Evolutionary conservation across 164 flowering plant genomes (phyloP), one percentile per base, ranked within the genome.

Genomic region (Echeveria elegans): DNA sequence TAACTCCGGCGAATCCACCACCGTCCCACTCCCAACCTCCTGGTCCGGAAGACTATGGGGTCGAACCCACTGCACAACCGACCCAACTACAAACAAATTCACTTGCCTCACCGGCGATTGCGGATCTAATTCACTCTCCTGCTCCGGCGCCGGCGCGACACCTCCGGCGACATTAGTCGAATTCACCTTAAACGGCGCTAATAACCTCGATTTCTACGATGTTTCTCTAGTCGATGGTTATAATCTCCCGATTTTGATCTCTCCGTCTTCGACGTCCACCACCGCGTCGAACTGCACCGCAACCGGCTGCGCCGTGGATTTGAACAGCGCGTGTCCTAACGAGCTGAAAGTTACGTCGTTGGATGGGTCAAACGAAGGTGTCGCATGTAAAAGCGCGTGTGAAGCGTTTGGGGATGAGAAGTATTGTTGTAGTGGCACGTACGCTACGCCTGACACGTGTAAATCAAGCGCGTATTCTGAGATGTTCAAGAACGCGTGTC

Each of bases 161-260:
- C 90, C 90, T 9, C 90, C 90, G 0, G 86, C 88, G 58, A 86
- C 85, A 21, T 75, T 86, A 0, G 86, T 84, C 6, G 90, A 86
- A 70, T 84, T 84, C 79, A 86, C 90, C 0, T 74, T 85, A 10
- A 81, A 82, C 77, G 86, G 86, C 31, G 80, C 82, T 2, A 68
- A 63, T 0, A 81, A 81, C 1, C 80, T 83, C 9, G 89, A 86
- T 36, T 85, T 85, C 72, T 87, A 82, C 63, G 92, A 85, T 63
- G 86, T 90, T 34, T 84, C 91, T 70, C 74, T 87, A 11, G 96
- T 87, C 12, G 96, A 89, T 67, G 96, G 96, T 6, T 90, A 82
- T 67, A 90, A 90, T 70, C 75, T 88, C 16, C 90, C 92, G 0
- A 77, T 90, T 75, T 63, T 78, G 38, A 69, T 88, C 2, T 59